Evolutionary conservation across 1,284 basidiomycete genomes (phyloP).

Genomic region (Tilletia setariae): DNA sequence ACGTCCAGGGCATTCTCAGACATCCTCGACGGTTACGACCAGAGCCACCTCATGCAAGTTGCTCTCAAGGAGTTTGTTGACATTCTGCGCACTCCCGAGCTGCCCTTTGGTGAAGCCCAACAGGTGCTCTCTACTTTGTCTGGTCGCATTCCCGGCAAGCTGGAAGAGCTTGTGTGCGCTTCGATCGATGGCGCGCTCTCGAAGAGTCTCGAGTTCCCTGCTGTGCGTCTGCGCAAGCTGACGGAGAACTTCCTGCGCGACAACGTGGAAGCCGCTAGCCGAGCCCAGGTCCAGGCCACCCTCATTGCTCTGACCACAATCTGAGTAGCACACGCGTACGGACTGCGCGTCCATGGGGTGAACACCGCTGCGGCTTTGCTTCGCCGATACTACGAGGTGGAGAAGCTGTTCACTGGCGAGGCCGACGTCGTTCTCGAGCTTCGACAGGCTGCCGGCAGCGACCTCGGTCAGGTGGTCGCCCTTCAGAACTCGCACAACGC

Average conservation of each 20-base stretch:
- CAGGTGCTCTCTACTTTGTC: constrained; percentile 84
- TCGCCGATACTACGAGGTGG: constrained; percentile 74
- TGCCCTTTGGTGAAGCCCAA: constrained; percentile 82
- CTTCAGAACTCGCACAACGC: constrained; percentile 93
- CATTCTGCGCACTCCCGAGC: constrained; percentile 74
- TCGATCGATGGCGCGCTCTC: constrained; percentile 72
- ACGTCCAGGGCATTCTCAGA: constrained; percentile 78
- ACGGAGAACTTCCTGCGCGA: constrained; percentile 82
- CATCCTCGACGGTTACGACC: constrained; percentile 61
- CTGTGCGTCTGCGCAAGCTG: constrained; percentile 71
- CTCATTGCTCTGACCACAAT: constrained; percentile 71
- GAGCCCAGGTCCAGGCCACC: constrained; percentile 58
- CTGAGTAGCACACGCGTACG: constrained; percentile 75
- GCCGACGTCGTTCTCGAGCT: constrained; percentile 84
- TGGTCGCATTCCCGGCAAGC: constrained; percentile 76
- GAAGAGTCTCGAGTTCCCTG: constrained; percentile 80
- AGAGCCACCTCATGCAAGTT: constrained; percentile 61
- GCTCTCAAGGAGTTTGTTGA: constrained; percentile 78
- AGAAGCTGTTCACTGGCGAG: constrained; percentile 87
- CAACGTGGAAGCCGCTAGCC: constrained; percentile 60
- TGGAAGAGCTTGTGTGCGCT: constrained; percentile 76
- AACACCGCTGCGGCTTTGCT: constrained; percentile 71
- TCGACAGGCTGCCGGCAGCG: constrained; percentile 86
- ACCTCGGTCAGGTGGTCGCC: constrained; percentile 81
- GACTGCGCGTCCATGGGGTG: constrained; percentile 83